These are phyloP conservation scores for Metarhizium humberi DNA, from an alignment of 2,329 filamentous ascomycete species.

Conservation along the genomic window DNA sequence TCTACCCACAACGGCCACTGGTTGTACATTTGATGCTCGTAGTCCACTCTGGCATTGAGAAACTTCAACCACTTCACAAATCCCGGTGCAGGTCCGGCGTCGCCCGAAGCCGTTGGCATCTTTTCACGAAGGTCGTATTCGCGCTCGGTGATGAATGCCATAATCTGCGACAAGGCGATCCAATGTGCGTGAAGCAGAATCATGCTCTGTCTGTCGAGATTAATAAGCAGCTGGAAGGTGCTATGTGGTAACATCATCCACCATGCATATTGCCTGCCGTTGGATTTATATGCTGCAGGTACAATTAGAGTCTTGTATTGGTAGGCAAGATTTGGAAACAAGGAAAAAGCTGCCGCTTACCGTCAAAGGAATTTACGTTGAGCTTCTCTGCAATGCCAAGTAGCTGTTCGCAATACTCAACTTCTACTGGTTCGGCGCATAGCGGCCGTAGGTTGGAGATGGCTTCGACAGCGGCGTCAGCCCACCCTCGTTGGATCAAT, in stretches of 20 bases:
- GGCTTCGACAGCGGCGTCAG: constrained; percentile 34
- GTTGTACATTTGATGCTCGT: constrained; percentile 36
- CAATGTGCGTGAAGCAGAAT: constrained; percentile 43
- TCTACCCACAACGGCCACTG: constrained; percentile 47
- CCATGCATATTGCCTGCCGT: constrained; percentile 43
- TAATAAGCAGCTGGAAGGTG: constrained; percentile 40
- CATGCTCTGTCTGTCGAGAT: constrained; percentile 35
- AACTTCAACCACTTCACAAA: constrained; percentile 41
- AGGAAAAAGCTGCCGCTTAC: constrained; percentile 21
- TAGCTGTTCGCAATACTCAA: constrained; percentile 35
- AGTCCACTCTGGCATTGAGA: constrained; percentile 37
- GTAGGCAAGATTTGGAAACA: neutral
- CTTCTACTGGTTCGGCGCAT: constrained; percentile 32
- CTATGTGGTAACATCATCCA: constrained; percentile 49
- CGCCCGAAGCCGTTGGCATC: constrained; percentile 13
- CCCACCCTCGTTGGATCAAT: constrained; percentile 34
- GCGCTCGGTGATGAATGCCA: constrained; percentile 36
- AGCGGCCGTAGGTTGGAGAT: constrained; percentile 34
- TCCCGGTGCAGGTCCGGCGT: constrained; percentile 28
- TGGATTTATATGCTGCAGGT: constrained; percentile 36
- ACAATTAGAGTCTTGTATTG: neutral
- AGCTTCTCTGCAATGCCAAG: constrained; percentile 40
- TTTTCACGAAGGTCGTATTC: constrained; percentile 26
- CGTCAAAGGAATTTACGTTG: constrained; percentile 41
- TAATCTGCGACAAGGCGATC: constrained; percentile 45